Conservation (phyloP, 306 rosid genomes). For the Prosopis cineraria region DNA sequence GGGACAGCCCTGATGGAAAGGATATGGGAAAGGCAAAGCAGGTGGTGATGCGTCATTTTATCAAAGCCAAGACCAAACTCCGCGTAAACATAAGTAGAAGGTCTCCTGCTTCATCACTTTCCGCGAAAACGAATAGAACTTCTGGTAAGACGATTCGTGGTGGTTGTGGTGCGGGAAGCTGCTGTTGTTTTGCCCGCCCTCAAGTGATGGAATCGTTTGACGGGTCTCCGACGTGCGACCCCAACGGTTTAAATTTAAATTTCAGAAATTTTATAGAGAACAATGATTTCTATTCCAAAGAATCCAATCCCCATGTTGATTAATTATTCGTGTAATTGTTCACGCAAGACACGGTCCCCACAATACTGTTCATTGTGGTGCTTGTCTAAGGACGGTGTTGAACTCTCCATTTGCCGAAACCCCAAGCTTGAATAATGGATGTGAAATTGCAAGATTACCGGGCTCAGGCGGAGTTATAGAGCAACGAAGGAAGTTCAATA, state of each 20-base stretch:
- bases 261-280: constrained; percentile 62
- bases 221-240: constrained; percentile 56
- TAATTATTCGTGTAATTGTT: constrained; percentile 17
- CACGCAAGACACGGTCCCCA: neutral
- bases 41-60: constrained; percentile 45
- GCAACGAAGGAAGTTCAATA: too few relatives aligned
- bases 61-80: constrained; percentile 46
- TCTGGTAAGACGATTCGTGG: constrained; percentile 45
- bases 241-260: constrained; percentile 59
- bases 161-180: constrained; percentile 47
- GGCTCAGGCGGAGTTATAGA: too few relatives aligned
- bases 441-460: constrained; percentile 23
- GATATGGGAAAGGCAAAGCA: constrained; percentile 42
- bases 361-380: neutral
- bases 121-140: constrained; percentile 13
- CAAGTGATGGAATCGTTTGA: constrained; percentile 48
- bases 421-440: neutral
- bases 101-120: constrained; percentile 33
- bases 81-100: constrained; percentile 22
- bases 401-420: neutral
- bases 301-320: constrained; percentile 75
- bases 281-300: constrained; percentile 70
- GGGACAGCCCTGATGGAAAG: constrained; percentile 17
- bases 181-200: constrained; percentile 60
- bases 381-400: constrained; percentile 10